These are phyloP conservation scores for Sanghuangporus sanghuang DNA, from an alignment of 1,284 basidiomycete genomes.

Conservation along the genomic window DNA sequence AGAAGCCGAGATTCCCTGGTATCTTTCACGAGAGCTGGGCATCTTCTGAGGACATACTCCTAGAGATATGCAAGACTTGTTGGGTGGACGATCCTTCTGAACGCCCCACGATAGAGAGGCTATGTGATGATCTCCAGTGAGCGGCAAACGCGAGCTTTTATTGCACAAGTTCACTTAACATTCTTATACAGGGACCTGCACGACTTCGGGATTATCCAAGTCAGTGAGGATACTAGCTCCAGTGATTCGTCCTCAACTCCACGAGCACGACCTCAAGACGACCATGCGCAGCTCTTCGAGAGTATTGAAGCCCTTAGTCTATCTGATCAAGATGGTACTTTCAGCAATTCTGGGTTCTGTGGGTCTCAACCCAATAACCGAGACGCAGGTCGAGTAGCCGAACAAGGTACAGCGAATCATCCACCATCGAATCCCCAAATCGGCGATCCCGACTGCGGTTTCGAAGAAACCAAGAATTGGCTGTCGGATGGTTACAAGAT, in stretches of 20 bases:
- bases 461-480: not conserved
- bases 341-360: not conserved
- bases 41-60: not conserved
- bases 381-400: not conserved
- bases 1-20: not conserved
- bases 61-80: not conserved
- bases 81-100: not conserved
- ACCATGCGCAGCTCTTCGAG: not conserved
- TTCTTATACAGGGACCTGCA: not conserved
- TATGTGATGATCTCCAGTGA: not conserved
- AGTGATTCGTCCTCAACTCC: not conserved
- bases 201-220: not conserved
- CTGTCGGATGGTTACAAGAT: not conserved
- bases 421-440: not conserved
- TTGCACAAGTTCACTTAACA: not conserved
- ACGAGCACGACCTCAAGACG: not conserved
- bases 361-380: not conserved
- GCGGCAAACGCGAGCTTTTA: not conserved
- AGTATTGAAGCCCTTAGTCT: not conserved
- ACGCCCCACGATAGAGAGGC: not conserved
- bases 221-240: not conserved
- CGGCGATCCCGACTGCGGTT: not conserved
- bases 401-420: not conserved
- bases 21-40: not conserved
- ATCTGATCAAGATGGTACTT: not conserved